Percentiles rank a stretch among this genome's conserved stretches.
Conservation (phyloP, 2,329 filamentous ascomycete species). For the Tolypocladium amazonense region DNA sequence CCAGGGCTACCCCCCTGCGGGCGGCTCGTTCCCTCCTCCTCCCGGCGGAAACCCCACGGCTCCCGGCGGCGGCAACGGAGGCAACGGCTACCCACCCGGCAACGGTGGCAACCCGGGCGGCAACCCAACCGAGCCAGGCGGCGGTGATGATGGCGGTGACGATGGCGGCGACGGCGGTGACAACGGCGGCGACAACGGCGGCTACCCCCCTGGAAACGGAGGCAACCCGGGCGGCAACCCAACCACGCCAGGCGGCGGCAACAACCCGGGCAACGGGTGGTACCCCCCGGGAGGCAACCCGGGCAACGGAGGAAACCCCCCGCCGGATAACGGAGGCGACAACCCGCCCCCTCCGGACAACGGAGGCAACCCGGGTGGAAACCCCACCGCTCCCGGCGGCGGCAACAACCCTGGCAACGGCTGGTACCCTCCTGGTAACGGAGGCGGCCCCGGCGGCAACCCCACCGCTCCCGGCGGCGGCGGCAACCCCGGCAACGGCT, state of each 20-base stretch:
- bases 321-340: too few species aligned
- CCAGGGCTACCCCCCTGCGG: background rate
- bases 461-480: background rate
- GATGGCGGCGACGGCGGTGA: background rate
- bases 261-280: background rate
- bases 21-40: background rate
- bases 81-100: background rate
- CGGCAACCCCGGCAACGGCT: background rate
- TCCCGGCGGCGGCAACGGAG: background rate
- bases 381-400: background rate
- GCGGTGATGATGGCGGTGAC: too few species aligned
- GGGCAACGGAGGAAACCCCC: too few species aligned
- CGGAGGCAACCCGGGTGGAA: background rate
- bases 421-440: background rate
- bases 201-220: background rate
- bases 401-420: background rate
- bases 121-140: too few species aligned
- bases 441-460: background rate
- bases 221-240: too few species aligned
- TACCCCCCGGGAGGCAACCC: background rate
- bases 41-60: too few species aligned
- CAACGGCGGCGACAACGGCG: background rate
- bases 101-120: too few species aligned
- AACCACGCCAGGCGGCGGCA: too few species aligned
- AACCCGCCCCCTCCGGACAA: background rate